A percentile compares a stretch with the other conserved stretches of the same genome.
These are phyloP conservation scores for Serendipita sp. DNA, from an alignment of 1,284 basidiomycete species.

Conservation along the genomic window DNA sequence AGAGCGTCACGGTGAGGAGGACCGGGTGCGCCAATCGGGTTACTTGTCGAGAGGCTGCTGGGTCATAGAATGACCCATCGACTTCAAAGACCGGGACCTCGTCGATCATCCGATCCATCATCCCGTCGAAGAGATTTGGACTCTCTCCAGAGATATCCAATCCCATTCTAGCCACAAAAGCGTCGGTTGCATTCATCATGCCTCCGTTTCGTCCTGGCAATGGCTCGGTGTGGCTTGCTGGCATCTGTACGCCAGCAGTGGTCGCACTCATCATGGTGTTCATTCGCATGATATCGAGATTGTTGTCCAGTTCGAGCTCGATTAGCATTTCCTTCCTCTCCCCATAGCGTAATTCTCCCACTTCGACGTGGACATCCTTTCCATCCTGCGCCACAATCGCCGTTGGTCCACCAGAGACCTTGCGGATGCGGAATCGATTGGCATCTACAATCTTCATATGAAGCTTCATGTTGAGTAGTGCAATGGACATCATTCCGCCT, in stretches of 20 bases:
- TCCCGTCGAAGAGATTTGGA: conserved; percentile 59
- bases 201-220: conserved; percentile 18
- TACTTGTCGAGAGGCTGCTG: conserved; percentile 63
- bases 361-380: conserved; percentile 84
- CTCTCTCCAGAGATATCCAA: conserved; percentile 57
- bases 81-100: conserved; percentile 87
- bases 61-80: conserved; percentile 86
- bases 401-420: conserved; percentile 73
- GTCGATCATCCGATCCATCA: conserved; percentile 85
- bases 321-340: conserved; percentile 89
- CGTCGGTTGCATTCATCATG: conserved; percentile 57
- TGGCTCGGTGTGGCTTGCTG: neutral
- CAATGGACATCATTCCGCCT: conserved; percentile 89
- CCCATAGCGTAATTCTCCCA: conserved; percentile 84
- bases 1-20: conserved; percentile 73
- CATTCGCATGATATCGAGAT: conserved; percentile 32
- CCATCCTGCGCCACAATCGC: conserved; percentile 78
- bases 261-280: conserved; percentile 14
- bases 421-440: conserved; percentile 63
- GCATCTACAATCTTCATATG: conserved; percentile 76
- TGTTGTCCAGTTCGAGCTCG: conserved; percentile 80
- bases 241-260: neutral
- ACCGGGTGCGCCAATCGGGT: conserved; percentile 78
- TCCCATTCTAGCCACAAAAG: conserved; percentile 68
- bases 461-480: conserved; percentile 76